Evolutionary conservation across 2,329 filamentous ascomycete species (phyloP).

Genomic region (Kalaharituber pfeilii): DNA sequence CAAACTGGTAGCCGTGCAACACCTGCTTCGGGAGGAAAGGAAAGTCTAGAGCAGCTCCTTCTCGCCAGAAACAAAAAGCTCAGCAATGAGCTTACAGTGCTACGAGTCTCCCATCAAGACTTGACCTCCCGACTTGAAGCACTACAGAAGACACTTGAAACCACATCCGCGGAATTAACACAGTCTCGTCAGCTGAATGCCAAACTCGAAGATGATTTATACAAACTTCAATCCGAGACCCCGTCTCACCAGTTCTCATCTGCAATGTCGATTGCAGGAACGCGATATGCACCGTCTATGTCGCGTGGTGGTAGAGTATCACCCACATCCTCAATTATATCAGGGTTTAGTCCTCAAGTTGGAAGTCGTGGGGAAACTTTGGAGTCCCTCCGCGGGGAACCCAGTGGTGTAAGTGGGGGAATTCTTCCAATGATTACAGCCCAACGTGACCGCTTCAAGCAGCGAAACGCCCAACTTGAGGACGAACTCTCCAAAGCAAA

Average conservation of each 20-base stretch:
- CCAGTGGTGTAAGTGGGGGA: constrained; percentile 27
- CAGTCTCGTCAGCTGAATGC: constrained; percentile 68
- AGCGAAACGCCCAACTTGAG: constrained; percentile 81
- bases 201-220: constrained; percentile 80
- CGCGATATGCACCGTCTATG: constrained; percentile 54
- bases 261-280: constrained; percentile 81
- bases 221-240: constrained; percentile 69
- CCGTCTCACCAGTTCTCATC: constrained; percentile 65
- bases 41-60: constrained; percentile 78
- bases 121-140: constrained; percentile 62
- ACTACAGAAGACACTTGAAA: constrained; percentile 67
- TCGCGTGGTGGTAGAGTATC: constrained; percentile 50
- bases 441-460: constrained; percentile 94
- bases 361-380: constrained; percentile 34
- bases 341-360: constrained; percentile 39
- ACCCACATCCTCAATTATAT: constrained; percentile 94
- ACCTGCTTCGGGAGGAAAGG: constrained; percentile 37
- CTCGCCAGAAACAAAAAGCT: constrained; percentile 92
- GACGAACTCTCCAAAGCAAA: constrained; percentile 75
- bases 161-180: constrained; percentile 70
- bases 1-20: constrained; percentile 4
- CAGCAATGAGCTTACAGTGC: constrained; percentile 76
- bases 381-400: constrained; percentile 37
- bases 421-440: constrained; percentile 97
- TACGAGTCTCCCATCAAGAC: constrained; percentile 82